phyloP scores from a whole-genome alignment of 2,329 filamentous ascomycete species.

The Cercospora sp. region DNA sequence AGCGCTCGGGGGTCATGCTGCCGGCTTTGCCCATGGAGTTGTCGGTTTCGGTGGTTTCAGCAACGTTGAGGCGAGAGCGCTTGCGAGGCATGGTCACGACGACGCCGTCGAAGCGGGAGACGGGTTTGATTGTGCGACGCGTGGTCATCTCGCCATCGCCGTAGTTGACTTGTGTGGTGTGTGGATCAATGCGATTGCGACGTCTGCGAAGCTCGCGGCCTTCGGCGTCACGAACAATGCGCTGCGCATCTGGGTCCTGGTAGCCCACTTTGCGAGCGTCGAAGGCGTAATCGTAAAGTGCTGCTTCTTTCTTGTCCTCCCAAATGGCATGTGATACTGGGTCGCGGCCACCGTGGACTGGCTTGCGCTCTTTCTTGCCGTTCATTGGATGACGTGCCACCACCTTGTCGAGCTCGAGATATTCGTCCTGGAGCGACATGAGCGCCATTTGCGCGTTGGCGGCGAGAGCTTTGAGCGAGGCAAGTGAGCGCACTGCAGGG shows the following conservation, averaged over 20 bases:
- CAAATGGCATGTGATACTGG: slow-evolving; percentile 51
- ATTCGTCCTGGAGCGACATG: slow-evolving; percentile 60
- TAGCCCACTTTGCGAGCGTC: slow-evolving; percentile 54
- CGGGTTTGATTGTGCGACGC: slow-evolving; percentile 31
- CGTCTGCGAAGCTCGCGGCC: slow-evolving; percentile 51
- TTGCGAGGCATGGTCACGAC: slow-evolving; percentile 30
- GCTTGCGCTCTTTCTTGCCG: slow-evolving; percentile 53
- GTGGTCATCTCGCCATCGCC: slow-evolving; percentile 33
- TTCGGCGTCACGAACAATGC: slow-evolving; percentile 47
- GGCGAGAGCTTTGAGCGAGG: slow-evolving; percentile 58
- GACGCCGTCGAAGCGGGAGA: slow-evolving; percentile 36
- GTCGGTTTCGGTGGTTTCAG: slow-evolving; percentile 17
- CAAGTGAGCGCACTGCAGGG: slow-evolving; percentile 47
- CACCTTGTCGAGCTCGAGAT: slow-evolving; percentile 55
- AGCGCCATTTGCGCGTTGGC: slow-evolving; percentile 55
- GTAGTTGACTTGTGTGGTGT: slow-evolving; percentile 32
- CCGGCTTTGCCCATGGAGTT: slow-evolving; percentile 8
- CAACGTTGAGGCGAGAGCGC: slow-evolving; percentile 23
- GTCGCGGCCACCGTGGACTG: slow-evolving; percentile 49
- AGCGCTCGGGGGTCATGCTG: slow-evolving; percentile 31
- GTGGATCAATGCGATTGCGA: slow-evolving; percentile 31
- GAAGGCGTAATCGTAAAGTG: slow-evolving; percentile 61
- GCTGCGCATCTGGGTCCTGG: slow-evolving; percentile 59
- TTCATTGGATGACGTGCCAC: slow-evolving; percentile 48
- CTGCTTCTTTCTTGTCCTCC: slow-evolving; percentile 62